These are phyloP conservation scores for Urtica urens DNA, from an alignment of 306 rosid genomes.

Conservation along the genomic window DNA sequence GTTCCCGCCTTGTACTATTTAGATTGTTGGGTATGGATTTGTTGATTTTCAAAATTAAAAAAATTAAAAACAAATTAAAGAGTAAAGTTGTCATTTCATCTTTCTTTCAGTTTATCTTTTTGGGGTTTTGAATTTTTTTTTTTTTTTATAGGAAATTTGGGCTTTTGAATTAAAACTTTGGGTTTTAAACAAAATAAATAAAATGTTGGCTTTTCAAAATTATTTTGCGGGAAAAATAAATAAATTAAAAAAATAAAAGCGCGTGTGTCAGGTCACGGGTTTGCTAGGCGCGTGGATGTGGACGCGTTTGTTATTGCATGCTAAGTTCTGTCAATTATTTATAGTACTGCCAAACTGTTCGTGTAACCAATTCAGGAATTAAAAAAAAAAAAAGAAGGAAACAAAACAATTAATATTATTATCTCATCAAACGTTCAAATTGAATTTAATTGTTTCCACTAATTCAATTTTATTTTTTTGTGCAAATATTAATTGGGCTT, in stretches of 20 bases:
- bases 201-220: not conserved
- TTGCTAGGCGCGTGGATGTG: slow-evolving; percentile 4
- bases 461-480: too few relatives aligned
- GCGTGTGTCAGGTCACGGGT: not conserved
- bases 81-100: too few relatives aligned
- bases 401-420: too few relatives aligned
- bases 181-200: not conserved
- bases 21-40: slow-evolving; percentile 8
- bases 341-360: not conserved
- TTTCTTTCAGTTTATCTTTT: too few relatives aligned
- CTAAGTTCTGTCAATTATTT: not conserved
- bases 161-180: not conserved
- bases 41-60: not conserved
- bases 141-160: not conserved
- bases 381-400: not conserved
- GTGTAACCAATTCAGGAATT: not conserved
- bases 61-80: not conserved
- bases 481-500: too few relatives aligned
- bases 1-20: slow-evolving; percentile 30
- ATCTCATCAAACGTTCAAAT: too few relatives aligned
- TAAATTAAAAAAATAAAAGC: not conserved
- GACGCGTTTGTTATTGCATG: not conserved
- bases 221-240: not conserved
- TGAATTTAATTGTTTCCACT: too few relatives aligned
- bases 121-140: not conserved